Evolutionary conservation across 306 rosid genomes (phyloP).

Genomic region (Lathyrus aphaca): DNA sequence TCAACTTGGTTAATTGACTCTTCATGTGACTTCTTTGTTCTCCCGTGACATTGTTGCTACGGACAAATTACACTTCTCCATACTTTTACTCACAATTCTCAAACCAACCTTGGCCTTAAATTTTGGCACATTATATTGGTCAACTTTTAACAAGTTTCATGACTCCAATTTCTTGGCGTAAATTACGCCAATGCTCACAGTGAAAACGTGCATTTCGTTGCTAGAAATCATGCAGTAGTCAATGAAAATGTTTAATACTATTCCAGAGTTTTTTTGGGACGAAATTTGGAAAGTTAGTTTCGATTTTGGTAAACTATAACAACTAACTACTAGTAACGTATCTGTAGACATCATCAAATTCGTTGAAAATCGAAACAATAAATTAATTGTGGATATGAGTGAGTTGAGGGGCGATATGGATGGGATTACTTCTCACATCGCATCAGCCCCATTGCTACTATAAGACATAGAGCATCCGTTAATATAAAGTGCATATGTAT

Average conservation of each 20-base stretch:
- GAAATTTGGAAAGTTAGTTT: too few relatives aligned
- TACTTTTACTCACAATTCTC: conserved; percentile 10
- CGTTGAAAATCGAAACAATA: background rate
- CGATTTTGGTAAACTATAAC: background rate
- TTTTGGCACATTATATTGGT: conserved; percentile 27
- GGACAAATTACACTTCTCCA: conserved; percentile 42
- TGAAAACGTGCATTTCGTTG: background rate
- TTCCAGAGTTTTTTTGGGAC: too few relatives aligned
- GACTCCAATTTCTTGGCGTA: conserved; percentile 35
- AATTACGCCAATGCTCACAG: conserved; percentile 42
- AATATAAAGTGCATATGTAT: background rate
- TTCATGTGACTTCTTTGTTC: conserved; percentile 53
- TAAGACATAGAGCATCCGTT: background rate
- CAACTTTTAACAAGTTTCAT: conserved; percentile 20
- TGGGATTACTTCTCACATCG: background rate
- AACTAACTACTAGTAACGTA: background rate
- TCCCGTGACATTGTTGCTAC: conserved; percentile 57
- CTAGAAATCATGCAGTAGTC: background rate
- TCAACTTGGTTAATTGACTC: conserved; percentile 32
- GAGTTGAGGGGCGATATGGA: background rate
- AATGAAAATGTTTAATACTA: background rate
- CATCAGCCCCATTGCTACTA: background rate
- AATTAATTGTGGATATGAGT: background rate
- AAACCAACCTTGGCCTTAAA: conserved; percentile 39
- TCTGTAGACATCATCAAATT: background rate